phyloP scores from a whole-genome alignment of 192 early-diverging fungal species.

The Rhizophagus clarus region DNA sequence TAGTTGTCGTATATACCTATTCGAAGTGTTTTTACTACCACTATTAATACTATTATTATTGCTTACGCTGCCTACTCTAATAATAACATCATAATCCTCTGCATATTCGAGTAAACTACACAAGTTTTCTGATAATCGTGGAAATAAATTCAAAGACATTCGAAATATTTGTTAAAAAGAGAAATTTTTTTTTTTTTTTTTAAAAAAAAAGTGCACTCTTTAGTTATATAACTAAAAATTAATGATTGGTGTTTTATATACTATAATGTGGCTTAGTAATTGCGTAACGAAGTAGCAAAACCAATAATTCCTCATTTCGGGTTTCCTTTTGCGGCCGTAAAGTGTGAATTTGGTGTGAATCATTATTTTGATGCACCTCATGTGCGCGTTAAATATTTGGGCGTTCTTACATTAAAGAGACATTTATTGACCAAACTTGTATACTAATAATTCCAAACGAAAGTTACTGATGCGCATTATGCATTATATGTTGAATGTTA shows the following conservation, averaged over 20 bases:
- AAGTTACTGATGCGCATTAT: not conserved
- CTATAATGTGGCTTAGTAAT: not conserved
- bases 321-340: not conserved
- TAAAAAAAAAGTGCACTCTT: not conserved
- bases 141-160: constrained; percentile 11
- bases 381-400: not conserved
- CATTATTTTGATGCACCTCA: not conserved
- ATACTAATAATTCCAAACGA: not conserved
- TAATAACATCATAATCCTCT: constrained; percentile 22
- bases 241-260: no score
- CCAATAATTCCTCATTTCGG: not conserved
- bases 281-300: not conserved
- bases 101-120: constrained; percentile 7
- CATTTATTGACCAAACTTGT: not conserved
- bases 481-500: not conserved
- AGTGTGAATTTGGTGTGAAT: not conserved
- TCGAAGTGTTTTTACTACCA: no score
- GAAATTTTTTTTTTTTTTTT: not conserved
- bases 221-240: no score
- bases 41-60: not conserved
- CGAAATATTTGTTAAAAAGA: not conserved
- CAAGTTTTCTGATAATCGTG: constrained; percentile 1
- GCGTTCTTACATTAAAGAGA: not conserved
- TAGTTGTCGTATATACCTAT: not conserved
- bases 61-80: not conserved